These are phyloP conservation scores for Ophiostoma sp. DNA, from an alignment of 2,329 filamentous ascomycete genomes.

Conservation along the genomic window DNA sequence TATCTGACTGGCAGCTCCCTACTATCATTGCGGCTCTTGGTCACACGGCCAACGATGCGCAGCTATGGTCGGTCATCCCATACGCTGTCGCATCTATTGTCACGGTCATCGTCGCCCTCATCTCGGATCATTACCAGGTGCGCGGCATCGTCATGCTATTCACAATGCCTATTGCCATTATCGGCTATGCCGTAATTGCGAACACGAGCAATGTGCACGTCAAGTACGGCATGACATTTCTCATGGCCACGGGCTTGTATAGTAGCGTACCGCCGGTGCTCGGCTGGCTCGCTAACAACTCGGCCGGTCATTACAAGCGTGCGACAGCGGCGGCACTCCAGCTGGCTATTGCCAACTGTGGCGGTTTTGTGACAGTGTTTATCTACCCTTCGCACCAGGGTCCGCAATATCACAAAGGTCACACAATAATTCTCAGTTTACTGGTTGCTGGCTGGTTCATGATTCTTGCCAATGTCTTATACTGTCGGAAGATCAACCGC, in stretches of 20 bases:
- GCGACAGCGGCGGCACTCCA: constrained; percentile 62
- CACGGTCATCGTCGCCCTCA: constrained; percentile 50
- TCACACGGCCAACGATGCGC: constrained; percentile 51
- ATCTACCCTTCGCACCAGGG: constrained; percentile 48
- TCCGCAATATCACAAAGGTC: constrained; percentile 55
- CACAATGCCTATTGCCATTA: constrained; percentile 58
- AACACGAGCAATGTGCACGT: constrained; percentile 47
- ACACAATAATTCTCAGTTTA: constrained; percentile 56
- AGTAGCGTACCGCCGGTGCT: constrained; percentile 56
- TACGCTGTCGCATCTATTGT: constrained; percentile 56
- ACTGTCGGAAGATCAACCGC: constrained; percentile 58
- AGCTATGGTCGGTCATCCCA: constrained; percentile 60
- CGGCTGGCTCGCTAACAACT: constrained; percentile 64
- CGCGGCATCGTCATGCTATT: constrained; percentile 59
- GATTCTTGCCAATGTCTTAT: constrained; percentile 57
- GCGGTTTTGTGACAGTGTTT: constrained; percentile 55
- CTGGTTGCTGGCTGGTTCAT: constrained; percentile 59
- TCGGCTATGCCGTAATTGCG: constrained; percentile 60
- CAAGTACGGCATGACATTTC: constrained; percentile 61
- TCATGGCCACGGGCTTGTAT: constrained; percentile 63
- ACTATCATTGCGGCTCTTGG: constrained; percentile 58
- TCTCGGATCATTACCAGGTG: constrained; percentile 56
- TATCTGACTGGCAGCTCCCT: constrained; percentile 43
- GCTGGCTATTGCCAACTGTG: constrained; percentile 61
- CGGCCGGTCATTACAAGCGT: constrained; percentile 63